These are phyloP conservation scores for Remersonia thermophila DNA, from an alignment of 2,329 filamentous ascomycete genomes.

Conservation along the genomic window DNA sequence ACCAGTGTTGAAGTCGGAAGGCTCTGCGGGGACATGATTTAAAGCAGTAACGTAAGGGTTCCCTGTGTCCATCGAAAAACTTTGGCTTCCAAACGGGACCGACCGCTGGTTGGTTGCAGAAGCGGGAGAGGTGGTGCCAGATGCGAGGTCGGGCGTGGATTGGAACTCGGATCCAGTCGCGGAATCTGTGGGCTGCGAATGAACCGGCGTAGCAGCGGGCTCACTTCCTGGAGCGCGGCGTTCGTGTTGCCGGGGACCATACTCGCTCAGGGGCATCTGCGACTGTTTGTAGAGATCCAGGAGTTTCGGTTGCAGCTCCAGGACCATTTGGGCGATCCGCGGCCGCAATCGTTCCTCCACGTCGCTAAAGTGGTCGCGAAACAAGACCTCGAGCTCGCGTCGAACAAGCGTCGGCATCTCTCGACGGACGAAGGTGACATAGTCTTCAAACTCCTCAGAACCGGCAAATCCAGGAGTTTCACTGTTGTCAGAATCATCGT, in stretches of 20 bases:
- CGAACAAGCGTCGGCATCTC: constrained; percentile 18
- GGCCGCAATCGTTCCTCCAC: constrained; percentile 14
- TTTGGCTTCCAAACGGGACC: too few relatives aligned
- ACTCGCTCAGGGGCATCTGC: constrained; percentile 14
- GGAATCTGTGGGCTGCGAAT: constrained; percentile 2
- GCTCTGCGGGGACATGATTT: not conserved
- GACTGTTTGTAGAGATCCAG: constrained; percentile 15
- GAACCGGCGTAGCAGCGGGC: not conserved
- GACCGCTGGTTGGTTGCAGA: too few relatives aligned
- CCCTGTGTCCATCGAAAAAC: not conserved
- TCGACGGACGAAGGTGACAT: constrained; percentile 13
- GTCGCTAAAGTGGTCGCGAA: constrained; percentile 13
- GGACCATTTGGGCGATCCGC: constrained; percentile 14
- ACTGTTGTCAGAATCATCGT: constrained; percentile 7
- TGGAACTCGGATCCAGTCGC: not conserved
- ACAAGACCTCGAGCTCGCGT: constrained; percentile 14
- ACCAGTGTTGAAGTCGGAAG: not conserved
- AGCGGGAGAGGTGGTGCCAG: not conserved
- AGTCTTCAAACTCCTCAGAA: constrained; percentile 13
- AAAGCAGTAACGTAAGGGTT: not conserved
- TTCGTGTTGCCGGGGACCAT: constrained; percentile 8
- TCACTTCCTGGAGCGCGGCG: not conserved
- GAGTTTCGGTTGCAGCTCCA: constrained; percentile 14
- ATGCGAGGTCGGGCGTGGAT: not conserved
- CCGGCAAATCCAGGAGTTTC: not conserved